Evolutionary conservation across 2,329 filamentous ascomycete genomes (phyloP).

Genomic region (Eutypa lata): DNA sequence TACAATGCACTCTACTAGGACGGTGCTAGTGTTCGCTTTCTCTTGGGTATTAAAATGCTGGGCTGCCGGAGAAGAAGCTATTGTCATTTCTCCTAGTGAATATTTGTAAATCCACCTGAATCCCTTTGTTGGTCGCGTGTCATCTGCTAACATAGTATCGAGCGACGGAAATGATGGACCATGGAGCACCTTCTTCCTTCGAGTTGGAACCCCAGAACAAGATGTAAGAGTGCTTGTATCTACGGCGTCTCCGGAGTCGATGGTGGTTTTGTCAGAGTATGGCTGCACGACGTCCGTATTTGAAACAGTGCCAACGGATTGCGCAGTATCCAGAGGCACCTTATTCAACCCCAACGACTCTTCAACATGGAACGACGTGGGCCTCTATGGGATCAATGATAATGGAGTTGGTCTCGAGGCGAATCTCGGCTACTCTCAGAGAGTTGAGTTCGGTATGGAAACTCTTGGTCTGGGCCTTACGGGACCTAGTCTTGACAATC

Average conservation of each 20-base stretch:
- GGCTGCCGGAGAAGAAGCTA: conserved; percentile 8
- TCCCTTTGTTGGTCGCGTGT: neutral
- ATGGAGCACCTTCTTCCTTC: conserved; percentile 37
- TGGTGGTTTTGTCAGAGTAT: conserved; percentile 29
- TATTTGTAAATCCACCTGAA: conserved; percentile 29
- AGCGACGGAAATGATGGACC: conserved; percentile 39
- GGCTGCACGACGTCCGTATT: conserved; percentile 31
- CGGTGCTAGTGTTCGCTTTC: conserved; percentile 7
- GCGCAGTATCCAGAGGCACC: conserved; percentile 32
- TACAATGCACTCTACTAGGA: conserved; percentile 14
- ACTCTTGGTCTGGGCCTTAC: conserved; percentile 27
- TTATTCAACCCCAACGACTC: conserved; percentile 33
- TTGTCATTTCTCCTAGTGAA: conserved; percentile 33
- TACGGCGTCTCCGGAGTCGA: conserved; percentile 33
- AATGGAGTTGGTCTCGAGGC: conserved; percentile 34
- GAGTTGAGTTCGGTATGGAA: conserved; percentile 26
- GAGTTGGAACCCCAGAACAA: conserved; percentile 34
- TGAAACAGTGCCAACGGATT: conserved; percentile 29
- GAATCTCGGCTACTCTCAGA: conserved; percentile 32
- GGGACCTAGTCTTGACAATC: conserved; percentile 29
- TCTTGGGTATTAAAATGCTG: conserved; percentile 5
- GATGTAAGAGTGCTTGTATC: conserved; percentile 35
- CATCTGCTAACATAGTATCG: conserved; percentile 11
- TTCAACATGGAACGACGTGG: conserved; percentile 31
- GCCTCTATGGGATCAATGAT: conserved; percentile 32